Evolutionary conservation across 1,284 basidiomycete species (phyloP), one percentile per base, ranked within the genome.

Genomic region (Rhizoctonia solani): DNA sequence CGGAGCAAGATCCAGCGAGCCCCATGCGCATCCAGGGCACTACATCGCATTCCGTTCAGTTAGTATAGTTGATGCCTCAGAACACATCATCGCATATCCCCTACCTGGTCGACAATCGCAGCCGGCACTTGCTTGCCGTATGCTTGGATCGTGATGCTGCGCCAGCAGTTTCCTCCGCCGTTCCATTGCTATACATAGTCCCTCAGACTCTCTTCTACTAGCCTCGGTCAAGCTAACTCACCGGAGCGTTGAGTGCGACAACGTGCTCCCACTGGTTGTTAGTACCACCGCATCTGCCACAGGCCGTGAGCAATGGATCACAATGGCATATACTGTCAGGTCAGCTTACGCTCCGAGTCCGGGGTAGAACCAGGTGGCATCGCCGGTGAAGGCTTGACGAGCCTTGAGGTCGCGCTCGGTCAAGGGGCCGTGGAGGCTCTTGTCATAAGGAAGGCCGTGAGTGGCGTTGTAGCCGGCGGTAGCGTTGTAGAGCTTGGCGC

Each of bases 321-420:
- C 14, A 23, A 11, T 9, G 34, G 16, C 27, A 32, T 13, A 53
- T n/a, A n/a, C n/a, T n/a, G n/a, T n/a, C n/a, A n/a, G n/a, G n/a
- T n/a, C n/a, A n/a, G n/a, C 50, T 53, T 34, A 53, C 50, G 50
- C 50, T 53, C 50, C 50, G 16, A 53, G 50, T 29, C 50, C 50
- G 3, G 50, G 50, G 25, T 53, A 53, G 50, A 53, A 53, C 25
- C 27, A 53, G 2, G 50, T 53, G 3, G 50, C 50, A 2, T 53
- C 4, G 9, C 50, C 50, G 16, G 14, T 30, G 50, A 32, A 53
- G 9, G 50, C 3, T 21, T 53, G 50, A 3, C 50, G 23, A 29
- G 23, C 29, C 13, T 16, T 30, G n/a, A 53, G 8, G 29, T 53
- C 29, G 13, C 25, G 50, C 29, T 5, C 9, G 50, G 49, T 52